Evolutionary conservation across 148 eudicot genomes (phyloP).

Genomic region (Rhododendron williamsianum): DNA sequence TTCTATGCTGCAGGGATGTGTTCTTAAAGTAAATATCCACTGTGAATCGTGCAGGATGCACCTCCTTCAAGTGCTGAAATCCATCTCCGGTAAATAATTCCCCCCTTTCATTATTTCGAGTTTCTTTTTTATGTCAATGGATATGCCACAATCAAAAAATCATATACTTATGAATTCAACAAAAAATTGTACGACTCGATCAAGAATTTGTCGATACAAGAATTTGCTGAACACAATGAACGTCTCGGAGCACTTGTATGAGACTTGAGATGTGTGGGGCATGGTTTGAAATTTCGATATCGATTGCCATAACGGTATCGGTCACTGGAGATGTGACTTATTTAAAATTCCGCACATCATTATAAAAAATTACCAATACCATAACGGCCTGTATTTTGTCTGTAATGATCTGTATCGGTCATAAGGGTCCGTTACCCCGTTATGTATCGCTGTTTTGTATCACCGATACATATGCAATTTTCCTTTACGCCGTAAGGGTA

Average conservation of each 20-base stretch:
- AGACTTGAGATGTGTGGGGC: background rate
- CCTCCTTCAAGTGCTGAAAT: background rate
- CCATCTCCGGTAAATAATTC: background rate
- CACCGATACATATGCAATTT: too few relatives aligned
- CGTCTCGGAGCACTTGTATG: background rate
- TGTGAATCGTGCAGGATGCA: background rate
- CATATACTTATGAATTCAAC: too few relatives aligned
- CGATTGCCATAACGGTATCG: too few relatives aligned
- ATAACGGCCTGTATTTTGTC: too few relatives aligned
- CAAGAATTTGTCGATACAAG: background rate
- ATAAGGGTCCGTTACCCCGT: too few relatives aligned
- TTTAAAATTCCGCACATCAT: too few relatives aligned
- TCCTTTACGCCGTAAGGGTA: too few relatives aligned
- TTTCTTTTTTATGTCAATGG: background rate
- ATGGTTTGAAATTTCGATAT: too few relatives aligned
- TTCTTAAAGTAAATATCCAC: background rate
- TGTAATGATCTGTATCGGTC: too few relatives aligned
- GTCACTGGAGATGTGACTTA: too few relatives aligned
- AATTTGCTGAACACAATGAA: background rate
- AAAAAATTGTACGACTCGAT: background rate
- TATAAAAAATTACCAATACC: too few relatives aligned
- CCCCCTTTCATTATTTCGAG: background rate
- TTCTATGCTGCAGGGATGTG: constrained; percentile 1
- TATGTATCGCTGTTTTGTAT: too few relatives aligned
- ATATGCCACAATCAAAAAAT: background rate